Percentiles rank a stretch among this genome's conserved stretches.
These are phyloP conservation scores for Deinandra increscens DNA, from an alignment of 129 eudicot species.

Conservation along the genomic window DNA sequence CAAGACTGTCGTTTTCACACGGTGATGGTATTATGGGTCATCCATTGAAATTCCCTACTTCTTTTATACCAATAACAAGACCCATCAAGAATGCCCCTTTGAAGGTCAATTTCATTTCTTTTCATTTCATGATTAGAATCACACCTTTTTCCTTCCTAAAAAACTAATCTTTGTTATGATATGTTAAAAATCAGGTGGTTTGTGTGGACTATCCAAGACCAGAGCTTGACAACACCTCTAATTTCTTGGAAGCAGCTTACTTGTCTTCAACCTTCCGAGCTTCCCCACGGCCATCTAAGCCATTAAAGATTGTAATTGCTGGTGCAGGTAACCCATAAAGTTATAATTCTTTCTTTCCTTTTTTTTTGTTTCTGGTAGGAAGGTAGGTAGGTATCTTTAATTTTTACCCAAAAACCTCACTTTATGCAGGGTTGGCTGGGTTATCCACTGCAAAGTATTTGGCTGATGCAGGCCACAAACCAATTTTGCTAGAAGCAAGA, in stretches of 20 bases:
- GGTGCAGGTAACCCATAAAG: constrained; percentile 99
- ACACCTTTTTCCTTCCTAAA: too few relatives aligned
- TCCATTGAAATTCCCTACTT: constrained; percentile 35
- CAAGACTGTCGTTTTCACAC: constrained; percentile 38
- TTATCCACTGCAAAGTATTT: constrained; percentile 94
- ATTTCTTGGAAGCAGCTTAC: constrained; percentile 86
- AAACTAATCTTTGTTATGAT: too few relatives aligned
- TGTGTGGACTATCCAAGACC: constrained; percentile 96
- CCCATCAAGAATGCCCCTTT: constrained; percentile 39
- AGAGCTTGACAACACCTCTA: constrained; percentile 79
- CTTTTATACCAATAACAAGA: constrained; percentile 24
- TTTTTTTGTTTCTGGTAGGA: too few relatives aligned
- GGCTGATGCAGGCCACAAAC: constrained; percentile 97
- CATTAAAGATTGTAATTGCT: constrained; percentile 77
- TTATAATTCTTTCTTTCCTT: too few relatives aligned
- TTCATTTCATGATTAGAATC: too few relatives aligned
- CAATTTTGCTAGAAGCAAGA: constrained; percentile 87
- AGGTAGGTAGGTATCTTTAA: too few relatives aligned
- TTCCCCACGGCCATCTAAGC: constrained; percentile 72
- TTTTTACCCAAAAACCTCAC: too few relatives aligned
- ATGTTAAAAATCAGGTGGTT: too few relatives aligned
- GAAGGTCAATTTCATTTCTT: constrained; percentile 49
- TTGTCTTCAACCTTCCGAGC: constrained; percentile 71
- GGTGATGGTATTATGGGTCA: constrained; percentile 42
- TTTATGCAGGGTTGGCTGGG: constrained; percentile 93